Evolutionary conservation across 2,329 filamentous ascomycete genomes (phyloP).

Genomic region (Byssochlamys sp.): DNA sequence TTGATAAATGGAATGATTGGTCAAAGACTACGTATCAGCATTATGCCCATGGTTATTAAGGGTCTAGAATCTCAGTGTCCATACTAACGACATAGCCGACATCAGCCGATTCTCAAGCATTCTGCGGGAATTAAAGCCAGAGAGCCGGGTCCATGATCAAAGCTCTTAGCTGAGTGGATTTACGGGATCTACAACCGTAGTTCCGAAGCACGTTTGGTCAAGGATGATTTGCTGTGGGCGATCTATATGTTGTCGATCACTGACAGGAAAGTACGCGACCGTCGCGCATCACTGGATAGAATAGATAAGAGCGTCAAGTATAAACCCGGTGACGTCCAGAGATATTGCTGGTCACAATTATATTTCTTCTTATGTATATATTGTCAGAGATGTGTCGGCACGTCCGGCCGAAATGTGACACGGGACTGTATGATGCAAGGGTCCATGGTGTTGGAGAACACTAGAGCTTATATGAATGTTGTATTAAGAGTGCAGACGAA

Average conservation of each 20-base stretch:
- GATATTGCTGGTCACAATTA: too few relatives aligned
- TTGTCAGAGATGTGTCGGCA: neutral
- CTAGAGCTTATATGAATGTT: neutral
- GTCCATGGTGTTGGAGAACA: neutral
- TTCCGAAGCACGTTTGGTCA: neutral
- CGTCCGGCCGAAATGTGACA: neutral
- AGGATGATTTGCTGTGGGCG: neutral
- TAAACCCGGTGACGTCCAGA: neutral
- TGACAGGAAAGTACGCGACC: neutral
- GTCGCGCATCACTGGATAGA: neutral
- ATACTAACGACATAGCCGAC: neutral
- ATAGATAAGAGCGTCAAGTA: neutral
- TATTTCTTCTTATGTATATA: too few relatives aligned
- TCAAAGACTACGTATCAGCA: too few relatives aligned
- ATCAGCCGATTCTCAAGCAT: neutral
- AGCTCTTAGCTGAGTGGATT: neutral
- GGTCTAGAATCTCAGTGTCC: neutral
- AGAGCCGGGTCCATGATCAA: too few relatives aligned
- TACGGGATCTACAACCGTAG: neutral
- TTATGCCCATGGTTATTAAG: neutral
- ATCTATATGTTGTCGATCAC: neutral
- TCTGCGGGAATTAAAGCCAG: neutral
- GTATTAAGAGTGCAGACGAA: neutral
- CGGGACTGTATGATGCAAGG: neutral
- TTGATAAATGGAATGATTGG: too few relatives aligned